Evolutionary conservation across 345 rosid genomes (phyloP), one percentile per base, ranked within the genome.

Genomic region (Odontarrhena argentea): DNA sequence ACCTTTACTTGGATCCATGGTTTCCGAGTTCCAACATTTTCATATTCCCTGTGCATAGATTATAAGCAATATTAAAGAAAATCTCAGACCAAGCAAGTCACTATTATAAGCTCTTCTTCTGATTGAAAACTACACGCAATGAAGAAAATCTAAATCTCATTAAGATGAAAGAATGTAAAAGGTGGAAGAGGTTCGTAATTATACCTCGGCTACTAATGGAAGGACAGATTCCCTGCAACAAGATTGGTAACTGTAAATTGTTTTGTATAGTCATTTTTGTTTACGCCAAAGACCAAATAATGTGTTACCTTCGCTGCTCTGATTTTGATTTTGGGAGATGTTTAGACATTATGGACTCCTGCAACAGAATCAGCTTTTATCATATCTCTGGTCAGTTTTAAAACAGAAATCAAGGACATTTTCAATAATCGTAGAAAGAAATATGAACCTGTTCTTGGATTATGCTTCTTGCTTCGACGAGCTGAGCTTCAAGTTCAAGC

Each of bases 401-500:
- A 43, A 42, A 50, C 35, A 41, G 1, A 49, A 26, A 1, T 8
- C 26, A 54, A 42, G 13, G 25, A 37, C 7, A 32, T 63, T 9
- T 26, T 11, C 24, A 37, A 69, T 51, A 22, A 25, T 0, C 15
- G 36, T 63, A 25, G 18, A 45, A 35, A 32, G 42, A 35, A 32
- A 34, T 8, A 63, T 15, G 40, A 65, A 91, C 96, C 97, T 94
- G 99, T 82, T 94, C 99, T 78, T 91, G 97, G 76, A 91, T 94
- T 75, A 94, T 94, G 83, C 99, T 94, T 68, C 97, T 87, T 18
- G 99, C 99, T 78, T 94, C 99, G 18, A 91, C 97, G 54, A 94
- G 96, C 82, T 94, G 99, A 70, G 97, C 99, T 86, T 91, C 96
- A 32, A 94, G 99, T 73, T 91, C 99, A 74, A 94, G 99, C 84